A percentile compares a stretch with the other conserved stretches of the same genome.
Evolutionary conservation across 176 grass and related monocot genomes (phyloP).

Genomic region (Carex myosuroides): DNA sequence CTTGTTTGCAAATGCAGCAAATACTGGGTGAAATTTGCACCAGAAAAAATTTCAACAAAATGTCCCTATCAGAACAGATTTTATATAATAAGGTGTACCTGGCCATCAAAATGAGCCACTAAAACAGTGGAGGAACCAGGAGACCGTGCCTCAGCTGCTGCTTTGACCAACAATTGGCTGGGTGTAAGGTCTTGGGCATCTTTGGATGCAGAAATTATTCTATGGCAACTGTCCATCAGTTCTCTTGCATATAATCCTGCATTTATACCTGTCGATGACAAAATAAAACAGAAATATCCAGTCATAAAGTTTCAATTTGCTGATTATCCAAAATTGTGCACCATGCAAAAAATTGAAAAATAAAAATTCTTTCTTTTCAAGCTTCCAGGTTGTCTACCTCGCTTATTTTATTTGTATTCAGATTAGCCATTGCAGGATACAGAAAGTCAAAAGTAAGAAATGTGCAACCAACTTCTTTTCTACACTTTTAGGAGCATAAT

Average conservation of each 20-base stretch:
- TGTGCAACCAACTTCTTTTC: neutral
- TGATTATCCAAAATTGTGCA: neutral
- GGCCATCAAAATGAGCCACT: slow-evolving; percentile 82
- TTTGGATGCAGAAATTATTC: slow-evolving; percentile 37
- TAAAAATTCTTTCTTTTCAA: neutral
- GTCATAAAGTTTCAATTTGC: neutral
- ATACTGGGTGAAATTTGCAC: neutral
- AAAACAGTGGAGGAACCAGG: slow-evolving; percentile 96
- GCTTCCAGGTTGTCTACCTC: neutral
- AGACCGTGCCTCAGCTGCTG: slow-evolving; percentile 52
- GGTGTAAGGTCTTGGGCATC: slow-evolving; percentile 41
- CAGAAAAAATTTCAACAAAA: neutral
- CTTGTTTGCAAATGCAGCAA: neutral
- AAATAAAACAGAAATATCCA: neutral
- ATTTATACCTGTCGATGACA: slow-evolving; percentile 60
- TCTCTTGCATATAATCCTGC: slow-evolving; percentile 83
- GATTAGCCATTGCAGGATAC: neutral
- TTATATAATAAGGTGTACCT: slow-evolving; percentile 26
- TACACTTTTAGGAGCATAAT: neutral
- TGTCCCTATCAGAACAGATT: neutral
- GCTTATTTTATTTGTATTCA: neutral
- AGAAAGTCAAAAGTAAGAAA: neutral
- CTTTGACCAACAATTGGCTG: slow-evolving; percentile 53
- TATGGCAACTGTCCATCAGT: slow-evolving; percentile 74
- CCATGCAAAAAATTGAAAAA: neutral